These are phyloP conservation scores for Salix caprea DNA, from an alignment of 345 rosid genomes.

Conservation along the genomic window DNA sequence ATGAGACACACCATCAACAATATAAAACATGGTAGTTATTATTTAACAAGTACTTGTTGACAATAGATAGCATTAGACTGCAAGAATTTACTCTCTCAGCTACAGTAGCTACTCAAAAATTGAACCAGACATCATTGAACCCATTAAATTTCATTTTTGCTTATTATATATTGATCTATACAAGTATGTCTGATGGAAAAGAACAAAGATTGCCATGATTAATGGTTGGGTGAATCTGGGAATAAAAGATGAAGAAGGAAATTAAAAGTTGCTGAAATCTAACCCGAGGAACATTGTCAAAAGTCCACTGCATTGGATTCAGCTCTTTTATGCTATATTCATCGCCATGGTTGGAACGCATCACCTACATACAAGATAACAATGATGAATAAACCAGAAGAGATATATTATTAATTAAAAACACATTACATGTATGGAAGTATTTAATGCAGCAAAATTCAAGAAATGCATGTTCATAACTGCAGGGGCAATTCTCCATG, in stretches of 20 bases:
- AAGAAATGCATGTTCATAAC: background rate
- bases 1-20: too few species aligned
- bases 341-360: slow-evolving; percentile 70
- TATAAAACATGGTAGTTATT: too few species aligned
- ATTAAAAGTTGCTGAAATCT: slow-evolving; percentile 12
- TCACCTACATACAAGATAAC: slow-evolving; percentile 42
- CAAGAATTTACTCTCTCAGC: background rate
- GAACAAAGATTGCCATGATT: background rate
- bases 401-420: background rate
- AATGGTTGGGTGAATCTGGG: background rate
- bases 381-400: background rate
- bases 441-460: background rate
- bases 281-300: slow-evolving; percentile 53
- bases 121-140: background rate
- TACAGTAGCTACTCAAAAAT: background rate
- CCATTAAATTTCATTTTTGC: too few species aligned
- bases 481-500: background rate
- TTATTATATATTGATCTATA: background rate
- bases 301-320: slow-evolving; percentile 69
- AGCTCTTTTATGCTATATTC: slow-evolving; percentile 65
- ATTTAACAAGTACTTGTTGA: too few species aligned
- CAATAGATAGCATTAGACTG: too few species aligned
- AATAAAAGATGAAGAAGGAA: background rate
- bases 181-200: background rate
- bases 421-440: background rate